These are phyloP conservation scores for Globisporangium mamillatum DNA, from an alignment of 352 stramenopile genomes.

Conservation along the genomic window DNA sequence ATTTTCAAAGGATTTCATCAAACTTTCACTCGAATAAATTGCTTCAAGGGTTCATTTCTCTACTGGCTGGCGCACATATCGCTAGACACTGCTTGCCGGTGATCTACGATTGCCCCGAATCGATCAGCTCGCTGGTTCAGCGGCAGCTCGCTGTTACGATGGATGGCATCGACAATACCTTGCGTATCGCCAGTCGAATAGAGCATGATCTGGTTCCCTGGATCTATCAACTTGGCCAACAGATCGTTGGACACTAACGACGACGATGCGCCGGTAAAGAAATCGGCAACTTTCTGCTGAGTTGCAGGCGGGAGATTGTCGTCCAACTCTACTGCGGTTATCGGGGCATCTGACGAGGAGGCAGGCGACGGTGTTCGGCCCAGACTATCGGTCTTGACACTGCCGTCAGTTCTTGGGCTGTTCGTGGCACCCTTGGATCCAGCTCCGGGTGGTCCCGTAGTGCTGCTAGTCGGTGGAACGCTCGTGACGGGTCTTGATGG, in stretches of 20 bases:
- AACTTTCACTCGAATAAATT: no score
- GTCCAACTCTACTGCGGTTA: neutral
- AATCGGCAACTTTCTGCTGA: neutral
- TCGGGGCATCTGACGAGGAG: neutral
- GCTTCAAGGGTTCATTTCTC: no score
- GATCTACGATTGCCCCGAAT: neutral
- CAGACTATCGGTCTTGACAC: neutral
- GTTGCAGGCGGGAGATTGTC: neutral
- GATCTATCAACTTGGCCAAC: neutral
- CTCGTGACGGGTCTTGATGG: neutral
- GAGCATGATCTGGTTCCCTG: neutral
- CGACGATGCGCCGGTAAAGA: neutral
- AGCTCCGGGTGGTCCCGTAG: neutral
- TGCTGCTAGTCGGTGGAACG: neutral
- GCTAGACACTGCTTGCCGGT: neutral
- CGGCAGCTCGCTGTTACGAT: neutral
- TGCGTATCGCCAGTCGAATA: neutral
- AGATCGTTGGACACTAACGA: neutral
- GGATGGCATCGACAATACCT: neutral
- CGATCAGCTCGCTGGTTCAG: neutral
- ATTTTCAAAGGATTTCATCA: no score
- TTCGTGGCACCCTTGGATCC: neutral
- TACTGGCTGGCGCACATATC: neutral
- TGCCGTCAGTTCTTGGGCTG: neutral
- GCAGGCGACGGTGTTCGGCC: neutral